Percentiles rank a stretch among this genome's conserved stretches.
These are phyloP conservation scores for Paramecium biaurelia DNA, from an alignment of 73 alveolate species.

Conservation along the genomic window DNA sequence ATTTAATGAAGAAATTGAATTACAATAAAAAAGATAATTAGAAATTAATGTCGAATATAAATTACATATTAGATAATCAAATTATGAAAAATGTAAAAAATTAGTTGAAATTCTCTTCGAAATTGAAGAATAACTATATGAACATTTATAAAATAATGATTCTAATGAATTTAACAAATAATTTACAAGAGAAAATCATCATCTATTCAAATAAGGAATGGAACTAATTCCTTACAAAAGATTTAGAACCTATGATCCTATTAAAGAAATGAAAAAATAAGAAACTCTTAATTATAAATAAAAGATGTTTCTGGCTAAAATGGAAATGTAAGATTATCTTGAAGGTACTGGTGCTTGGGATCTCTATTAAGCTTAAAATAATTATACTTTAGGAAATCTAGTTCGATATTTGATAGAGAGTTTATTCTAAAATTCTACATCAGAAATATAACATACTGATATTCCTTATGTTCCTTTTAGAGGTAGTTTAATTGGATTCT, in stretches of 20 bases:
- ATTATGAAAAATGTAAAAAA: slow-evolving; percentile 73
- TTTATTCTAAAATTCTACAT: background rate
- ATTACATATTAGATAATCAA: slow-evolving; percentile 70
- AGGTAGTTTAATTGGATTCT: slow-evolving; percentile 87
- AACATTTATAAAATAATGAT: slow-evolving; percentile 88
- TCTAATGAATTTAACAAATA: slow-evolving; percentile 86
- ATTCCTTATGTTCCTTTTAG: slow-evolving; percentile 75
- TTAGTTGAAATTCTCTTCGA: slow-evolving; percentile 87
- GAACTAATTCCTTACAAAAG: slow-evolving; percentile 62
- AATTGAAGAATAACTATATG: slow-evolving; percentile 92
- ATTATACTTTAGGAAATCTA: slow-evolving; percentile 57
- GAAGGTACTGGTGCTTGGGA: slow-evolving; percentile 80
- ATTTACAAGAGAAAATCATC: slow-evolving; percentile 93
- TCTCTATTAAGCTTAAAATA: slow-evolving; percentile 31
- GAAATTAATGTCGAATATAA: slow-evolving; percentile 60
- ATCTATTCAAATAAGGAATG: slow-evolving; percentile 73
- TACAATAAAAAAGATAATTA: slow-evolving; percentile 33
- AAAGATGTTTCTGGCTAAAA: slow-evolving; percentile 62
- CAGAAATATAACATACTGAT: background rate
- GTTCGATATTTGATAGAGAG: slow-evolving; percentile 48
- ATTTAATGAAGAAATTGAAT: slow-evolving; percentile 73
- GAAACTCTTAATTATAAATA: slow-evolving; percentile 49
- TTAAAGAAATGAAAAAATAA: slow-evolving; percentile 52
- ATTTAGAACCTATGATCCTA: slow-evolving; percentile 57
- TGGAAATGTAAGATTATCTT: slow-evolving; percentile 76